phyloP scores from a whole-genome alignment of 1,284 basidiomycete genomes.

The Fomes fomentarius region DNA sequence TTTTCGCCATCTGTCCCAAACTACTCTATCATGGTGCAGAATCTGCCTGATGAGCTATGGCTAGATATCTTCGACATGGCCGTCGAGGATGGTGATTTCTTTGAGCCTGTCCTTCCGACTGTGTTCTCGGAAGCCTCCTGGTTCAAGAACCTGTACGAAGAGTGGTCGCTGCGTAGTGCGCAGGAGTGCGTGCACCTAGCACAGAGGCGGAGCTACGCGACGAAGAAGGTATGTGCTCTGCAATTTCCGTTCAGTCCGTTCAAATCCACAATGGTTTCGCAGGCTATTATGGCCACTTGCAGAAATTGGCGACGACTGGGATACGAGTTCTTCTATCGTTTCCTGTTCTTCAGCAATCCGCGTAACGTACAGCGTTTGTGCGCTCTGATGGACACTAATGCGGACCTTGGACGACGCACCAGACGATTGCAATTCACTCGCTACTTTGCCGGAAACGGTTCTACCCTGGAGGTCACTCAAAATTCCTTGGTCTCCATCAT shows the following conservation, averaged over 20 bases:
- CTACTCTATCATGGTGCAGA: conserved; percentile 23
- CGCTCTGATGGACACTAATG: conserved; percentile 49
- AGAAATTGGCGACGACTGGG: conserved; percentile 46
- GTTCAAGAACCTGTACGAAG: conserved; percentile 49
- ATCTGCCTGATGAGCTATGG: conserved; percentile 69
- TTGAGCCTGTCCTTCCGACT: conserved; percentile 58
- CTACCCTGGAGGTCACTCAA: conserved; percentile 47
- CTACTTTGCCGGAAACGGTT: conserved; percentile 42
- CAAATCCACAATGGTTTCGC: conserved; percentile 1
- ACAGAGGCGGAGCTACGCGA: conserved; percentile 60
- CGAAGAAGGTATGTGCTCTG: conserved; percentile 57
- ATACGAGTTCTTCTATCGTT: conserved; percentile 65
- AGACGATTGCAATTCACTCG: conserved; percentile 63
- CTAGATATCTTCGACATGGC: conserved; percentile 68
- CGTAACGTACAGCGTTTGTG: conserved; percentile 51
- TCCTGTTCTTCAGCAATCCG: conserved; percentile 63
- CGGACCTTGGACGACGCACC: conserved; percentile 65
- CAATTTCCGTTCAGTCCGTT: not conserved
- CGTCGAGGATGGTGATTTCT: conserved; percentile 65
- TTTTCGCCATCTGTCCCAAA: not conserved
- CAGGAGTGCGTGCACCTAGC: conserved; percentile 55
- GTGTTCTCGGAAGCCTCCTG: conserved; percentile 63
- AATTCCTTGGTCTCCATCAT: conserved; percentile 54
- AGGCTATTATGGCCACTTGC: conserved; percentile 70
- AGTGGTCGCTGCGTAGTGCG: conserved; percentile 63